Conservation (phyloP, 371 early-diverging fungal species). For the Gilbertella persicaria region DNA sequence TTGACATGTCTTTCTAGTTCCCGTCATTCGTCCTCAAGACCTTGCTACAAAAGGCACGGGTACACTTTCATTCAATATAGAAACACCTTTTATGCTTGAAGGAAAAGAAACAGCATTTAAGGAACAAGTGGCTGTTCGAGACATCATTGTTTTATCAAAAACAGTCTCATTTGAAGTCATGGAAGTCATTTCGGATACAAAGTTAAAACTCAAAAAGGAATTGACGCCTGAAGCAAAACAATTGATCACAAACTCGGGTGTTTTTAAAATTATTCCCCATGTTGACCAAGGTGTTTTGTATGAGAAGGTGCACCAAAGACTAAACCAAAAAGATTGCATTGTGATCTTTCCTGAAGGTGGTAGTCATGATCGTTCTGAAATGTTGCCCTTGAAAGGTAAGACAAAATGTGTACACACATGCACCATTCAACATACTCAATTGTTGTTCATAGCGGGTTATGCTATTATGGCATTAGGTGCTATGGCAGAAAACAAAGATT, state of each 20-base stretch:
- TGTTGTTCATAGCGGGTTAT: slow-evolving; percentile 53
- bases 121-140: slow-evolving; percentile 50
- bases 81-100: slow-evolving; percentile 30
- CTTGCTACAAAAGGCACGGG: slow-evolving; percentile 64
- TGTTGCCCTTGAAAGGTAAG: slow-evolving; percentile 83
- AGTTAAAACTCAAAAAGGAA: slow-evolving; percentile 45
- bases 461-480: slow-evolving; percentile 84
- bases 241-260: slow-evolving; percentile 28
- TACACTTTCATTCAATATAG: slow-evolving; percentile 36
- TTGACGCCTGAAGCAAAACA: slow-evolving; percentile 48
- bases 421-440: neutral
- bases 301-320: slow-evolving; percentile 65
- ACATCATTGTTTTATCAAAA: slow-evolving; percentile 51
- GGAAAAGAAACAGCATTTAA: slow-evolving; percentile 67
- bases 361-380: slow-evolving; percentile 83
- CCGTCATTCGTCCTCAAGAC: slow-evolving; percentile 84
- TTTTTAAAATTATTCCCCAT: slow-evolving; percentile 71
- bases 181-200: slow-evolving; percentile 71
- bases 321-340: slow-evolving; percentile 65
- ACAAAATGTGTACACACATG: neutral
- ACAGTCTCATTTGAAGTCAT: slow-evolving; percentile 52
- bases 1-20: slow-evolving; percentile 51
- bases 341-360: slow-evolving; percentile 95
- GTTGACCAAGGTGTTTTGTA: slow-evolving; percentile 79
- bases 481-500: slow-evolving; percentile 69